Evolutionary conservation across 441 rosid species (phyloP).

Genomic region (Macaranga tanarius): DNA sequence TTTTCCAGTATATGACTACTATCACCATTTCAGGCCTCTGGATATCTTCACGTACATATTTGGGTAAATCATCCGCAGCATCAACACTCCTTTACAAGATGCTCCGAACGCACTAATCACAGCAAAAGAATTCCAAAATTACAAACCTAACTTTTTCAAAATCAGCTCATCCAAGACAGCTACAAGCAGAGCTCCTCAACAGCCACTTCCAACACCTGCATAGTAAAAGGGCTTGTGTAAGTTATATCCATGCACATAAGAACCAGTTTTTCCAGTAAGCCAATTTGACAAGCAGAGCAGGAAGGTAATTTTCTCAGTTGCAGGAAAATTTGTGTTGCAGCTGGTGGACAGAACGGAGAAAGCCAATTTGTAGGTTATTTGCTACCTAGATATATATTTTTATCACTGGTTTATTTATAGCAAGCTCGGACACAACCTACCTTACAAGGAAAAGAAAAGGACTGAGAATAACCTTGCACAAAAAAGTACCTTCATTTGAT

Average conservation of each 20-base stretch:
- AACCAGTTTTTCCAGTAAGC: not conserved
- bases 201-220: conserved; percentile 45
- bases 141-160: conserved; percentile 35
- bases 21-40: conserved; percentile 37
- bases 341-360: not conserved
- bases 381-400: not conserved
- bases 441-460: not conserved
- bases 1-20: conserved; percentile 30
- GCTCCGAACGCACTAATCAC: conserved; percentile 48
- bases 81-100: conserved; percentile 50
- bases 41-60: conserved; percentile 33
- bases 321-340: not conserved
- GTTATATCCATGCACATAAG: no score
- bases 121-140: conserved; percentile 33
- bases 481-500: conserved; percentile 47
- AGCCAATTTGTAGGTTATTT: not conserved
- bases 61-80: conserved; percentile 35
- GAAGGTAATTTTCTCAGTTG: not conserved
- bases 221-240: conserved; percentile 8
- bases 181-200: conserved; percentile 38
- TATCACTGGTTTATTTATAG: not conserved
- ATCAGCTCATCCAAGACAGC: conserved; percentile 36
- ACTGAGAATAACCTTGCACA: conserved; percentile 1
- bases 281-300: not conserved
- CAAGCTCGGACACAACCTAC: not conserved